phyloP scores from a whole-genome alignment of 2,329 filamentous ascomycete species.

The Beauveria pseudobassiana region DNA sequence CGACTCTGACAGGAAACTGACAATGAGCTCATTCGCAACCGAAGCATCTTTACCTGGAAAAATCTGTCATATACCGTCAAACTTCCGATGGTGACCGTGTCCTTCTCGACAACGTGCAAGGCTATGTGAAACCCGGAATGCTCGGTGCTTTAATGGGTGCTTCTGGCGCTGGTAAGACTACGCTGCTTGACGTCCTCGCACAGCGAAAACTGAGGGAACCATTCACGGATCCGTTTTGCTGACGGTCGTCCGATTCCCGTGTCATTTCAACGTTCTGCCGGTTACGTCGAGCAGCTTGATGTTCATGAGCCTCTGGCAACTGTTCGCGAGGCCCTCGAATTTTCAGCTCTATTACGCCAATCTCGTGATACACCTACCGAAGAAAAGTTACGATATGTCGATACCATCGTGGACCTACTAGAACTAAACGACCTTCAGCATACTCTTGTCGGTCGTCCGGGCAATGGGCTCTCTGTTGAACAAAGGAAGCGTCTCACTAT shows the following conservation, averaged over 20 bases:
- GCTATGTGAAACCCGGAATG: background rate
- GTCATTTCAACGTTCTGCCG: background rate
- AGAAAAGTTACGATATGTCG: background rate
- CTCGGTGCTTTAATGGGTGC: background rate
- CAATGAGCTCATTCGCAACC: too few relatives aligned
- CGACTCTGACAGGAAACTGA: too few relatives aligned
- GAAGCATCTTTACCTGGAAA: background rate
- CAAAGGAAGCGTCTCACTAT: conserved; percentile 64
- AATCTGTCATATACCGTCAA: background rate
- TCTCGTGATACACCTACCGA: conserved; percentile 27
- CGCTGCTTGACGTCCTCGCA: background rate
- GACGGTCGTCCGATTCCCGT: background rate
- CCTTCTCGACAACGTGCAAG: background rate
- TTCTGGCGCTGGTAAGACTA: background rate
- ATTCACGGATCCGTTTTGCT: background rate
- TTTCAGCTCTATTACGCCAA: conserved; percentile 49
- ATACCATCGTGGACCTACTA: background rate
- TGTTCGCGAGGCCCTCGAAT: conserved; percentile 38
- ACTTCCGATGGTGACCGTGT: background rate
- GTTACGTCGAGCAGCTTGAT: conserved; percentile 37
- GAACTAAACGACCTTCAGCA: background rate
- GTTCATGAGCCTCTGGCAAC: conserved; percentile 39
- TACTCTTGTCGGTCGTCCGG: background rate
- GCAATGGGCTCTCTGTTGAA: conserved; percentile 30
- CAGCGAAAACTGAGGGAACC: background rate